These are phyloP conservation scores for Suhomyces yuchorum DNA, from an alignment of 1,139 yeast genomes.

Conservation along the genomic window DNA sequence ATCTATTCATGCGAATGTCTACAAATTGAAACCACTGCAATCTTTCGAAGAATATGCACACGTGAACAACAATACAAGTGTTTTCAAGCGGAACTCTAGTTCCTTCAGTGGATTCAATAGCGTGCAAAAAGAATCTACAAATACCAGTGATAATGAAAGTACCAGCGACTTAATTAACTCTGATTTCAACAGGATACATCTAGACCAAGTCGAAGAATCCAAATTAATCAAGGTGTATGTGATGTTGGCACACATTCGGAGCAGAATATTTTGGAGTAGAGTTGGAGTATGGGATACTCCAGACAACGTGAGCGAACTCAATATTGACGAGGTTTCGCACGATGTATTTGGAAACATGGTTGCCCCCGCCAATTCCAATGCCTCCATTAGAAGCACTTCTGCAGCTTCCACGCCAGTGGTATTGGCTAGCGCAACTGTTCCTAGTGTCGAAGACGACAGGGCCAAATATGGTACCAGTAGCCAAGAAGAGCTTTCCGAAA, in stretches of 20 bases:
- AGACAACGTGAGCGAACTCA: constrained; percentile 31
- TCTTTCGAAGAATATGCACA: constrained; percentile 27
- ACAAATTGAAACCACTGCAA: constrained; percentile 34
- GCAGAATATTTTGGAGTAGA: constrained; percentile 77
- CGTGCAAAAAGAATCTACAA: constrained; percentile 1
- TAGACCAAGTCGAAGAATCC: constrained; percentile 23
- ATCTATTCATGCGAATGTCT: constrained; percentile 55
- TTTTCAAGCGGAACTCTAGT: constrained; percentile 23
- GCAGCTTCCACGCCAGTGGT: constrained; percentile 15
- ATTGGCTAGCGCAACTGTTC: constrained; percentile 8
- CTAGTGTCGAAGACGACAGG: constrained; percentile 3
- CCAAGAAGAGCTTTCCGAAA: not conserved
- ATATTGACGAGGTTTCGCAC: constrained; percentile 19
- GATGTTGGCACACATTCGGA: constrained; percentile 34
- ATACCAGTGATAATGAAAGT: constrained; percentile 9
- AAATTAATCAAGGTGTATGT: constrained; percentile 26
- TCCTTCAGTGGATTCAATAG: constrained; percentile 10
- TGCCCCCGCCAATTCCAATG: constrained; percentile 2
- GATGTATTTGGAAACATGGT: constrained; percentile 19
- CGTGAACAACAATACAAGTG: constrained; percentile 11
- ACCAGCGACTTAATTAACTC: constrained; percentile 15
- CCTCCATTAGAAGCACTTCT: constrained; percentile 10
- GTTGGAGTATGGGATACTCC: constrained; percentile 64
- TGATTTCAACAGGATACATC: constrained; percentile 14
- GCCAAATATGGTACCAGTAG: not conserved